These are phyloP conservation scores for Neotropicomus parvogracilis DNA, from an alignment of 1,284 basidiomycete species.

Conservation along the genomic window DNA sequence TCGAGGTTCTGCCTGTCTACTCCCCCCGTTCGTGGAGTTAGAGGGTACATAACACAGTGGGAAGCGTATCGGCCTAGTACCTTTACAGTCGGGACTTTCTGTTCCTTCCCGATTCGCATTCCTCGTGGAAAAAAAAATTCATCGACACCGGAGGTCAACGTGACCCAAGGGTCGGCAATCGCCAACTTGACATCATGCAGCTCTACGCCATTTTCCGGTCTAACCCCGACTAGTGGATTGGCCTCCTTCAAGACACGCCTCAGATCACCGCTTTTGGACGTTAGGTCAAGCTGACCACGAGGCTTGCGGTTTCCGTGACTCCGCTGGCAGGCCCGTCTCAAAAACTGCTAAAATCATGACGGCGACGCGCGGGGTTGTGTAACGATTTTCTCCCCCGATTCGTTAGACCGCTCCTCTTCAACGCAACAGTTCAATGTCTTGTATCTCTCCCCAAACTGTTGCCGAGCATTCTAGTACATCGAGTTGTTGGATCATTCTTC, in stretches of 20 bases:
- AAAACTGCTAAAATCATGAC: slow-evolving; percentile 7
- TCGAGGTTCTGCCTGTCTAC: neutral
- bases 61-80: too few species aligned
- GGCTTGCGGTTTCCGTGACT: slow-evolving; percentile 12
- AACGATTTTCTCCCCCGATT: neutral
- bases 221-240: slow-evolving; percentile 20
- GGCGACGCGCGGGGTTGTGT: neutral
- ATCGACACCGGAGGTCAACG: neutral
- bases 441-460: slow-evolving; percentile 31
- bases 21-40: slow-evolving; percentile 15
- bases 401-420: too few species aligned
- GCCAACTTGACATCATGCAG: neutral
- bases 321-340: slow-evolving; percentile 12
- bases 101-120: neutral
- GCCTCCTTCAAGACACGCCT: too few species aligned
- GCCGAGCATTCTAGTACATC: neutral
- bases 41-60: slow-evolving; percentile 7
- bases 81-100: too few species aligned
- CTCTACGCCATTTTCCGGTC: slow-evolving; percentile 15
- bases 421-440: slow-evolving; percentile 12
- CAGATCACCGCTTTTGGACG: neutral
- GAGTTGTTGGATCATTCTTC: slow-evolving; percentile 66
- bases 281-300: neutral
- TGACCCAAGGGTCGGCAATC: neutral
- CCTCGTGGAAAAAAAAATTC: neutral